A percentile compares a stretch with the other conserved stretches of the same genome.
phyloP scores from a whole-genome alignment of 1,139 yeast species.

The Arxiozyma slooffiae region DNA sequence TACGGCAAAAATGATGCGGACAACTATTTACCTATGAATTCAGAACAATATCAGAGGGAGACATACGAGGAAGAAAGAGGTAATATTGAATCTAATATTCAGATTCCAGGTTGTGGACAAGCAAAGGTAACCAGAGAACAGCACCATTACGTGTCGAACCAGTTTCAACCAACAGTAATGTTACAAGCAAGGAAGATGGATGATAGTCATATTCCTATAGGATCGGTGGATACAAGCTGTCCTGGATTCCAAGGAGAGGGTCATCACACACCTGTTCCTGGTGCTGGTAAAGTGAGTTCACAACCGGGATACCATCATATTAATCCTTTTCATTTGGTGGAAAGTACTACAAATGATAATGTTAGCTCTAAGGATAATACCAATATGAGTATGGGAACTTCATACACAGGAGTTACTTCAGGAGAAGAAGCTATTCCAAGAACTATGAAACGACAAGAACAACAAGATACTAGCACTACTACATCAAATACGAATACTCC shows the following conservation, averaged over 20 bases:
- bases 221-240: conserved; percentile 8
- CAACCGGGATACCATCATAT: conserved; percentile 4
- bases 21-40: not conserved
- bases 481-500: not conserved
- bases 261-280: conserved; percentile 12
- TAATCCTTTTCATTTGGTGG: conserved; percentile 7
- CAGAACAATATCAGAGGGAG: conserved; percentile 6
- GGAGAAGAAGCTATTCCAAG: not conserved
- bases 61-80: conserved; percentile 3
- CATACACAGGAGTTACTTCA: not conserved
- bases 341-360: not conserved
- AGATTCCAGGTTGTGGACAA: conserved; percentile 15
- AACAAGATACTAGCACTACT: not conserved
- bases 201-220: conserved; percentile 9
- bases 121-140: not conserved
- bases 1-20: conserved; percentile 2
- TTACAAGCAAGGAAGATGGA: conserved; percentile 14
- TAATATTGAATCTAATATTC: conserved; percentile 3
- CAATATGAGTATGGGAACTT: not conserved
- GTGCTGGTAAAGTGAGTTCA: conserved; percentile 10
- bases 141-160: not conserved
- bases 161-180: conserved; percentile 7
- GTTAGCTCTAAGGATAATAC: not conserved
- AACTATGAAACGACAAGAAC: not conserved
- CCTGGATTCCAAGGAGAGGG: conserved; percentile 9